Evolutionary conservation across 352 stramenopile genomes (phyloP), one percentile per base, ranked within the genome.

Genomic region (Globisporangium recalcitrans): DNA sequence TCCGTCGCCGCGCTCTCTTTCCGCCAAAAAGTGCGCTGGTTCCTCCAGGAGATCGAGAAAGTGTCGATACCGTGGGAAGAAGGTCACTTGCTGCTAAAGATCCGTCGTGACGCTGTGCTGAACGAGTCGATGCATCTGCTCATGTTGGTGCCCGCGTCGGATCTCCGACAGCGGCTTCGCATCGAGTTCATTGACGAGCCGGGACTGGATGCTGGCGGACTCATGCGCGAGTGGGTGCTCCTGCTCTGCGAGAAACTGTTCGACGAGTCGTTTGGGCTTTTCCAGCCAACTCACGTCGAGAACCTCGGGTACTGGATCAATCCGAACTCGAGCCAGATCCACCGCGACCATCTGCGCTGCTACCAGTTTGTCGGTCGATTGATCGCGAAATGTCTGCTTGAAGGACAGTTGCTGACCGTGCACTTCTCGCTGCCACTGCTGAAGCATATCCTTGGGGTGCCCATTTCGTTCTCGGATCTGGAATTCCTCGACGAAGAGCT

Each of bases 171-270:
- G 58, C 75, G 83, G 5, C 70, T 94, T 26, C 83, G 82, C 29
- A 93, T 94, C 31, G 83, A 94, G 63, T 94, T 94, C 47, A 90
- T 91, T 21, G 77, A 91, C 40, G 85, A 94, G 47, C 82, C 83
- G 1, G 85, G 82, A 0, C 63, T 95, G 22, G 84, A 95, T 60
- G 84, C 80, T 0, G 86, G 86, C 3, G 85, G 85, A 10, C 55
- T 94, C 21, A 73, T 92, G 67, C 78, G 85, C 7, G 84, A 95
- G 42, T 95, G 86, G 86, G 77, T 92, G 32, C 60, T 90, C 10
- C 64, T 93, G 62, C 63, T 93, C 0, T 92, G 83, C 22, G 80
- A 92, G 47, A 72, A 85, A 52, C 71, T 93, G 13, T 95, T 95
- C 51, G 77, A 91, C 40, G 86, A 93, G 49, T 81, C 70, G 4